Evolutionary conservation across 2,329 filamentous ascomycete genomes (phyloP).

Genomic region (Pseudogymnoascus sp.): DNA sequence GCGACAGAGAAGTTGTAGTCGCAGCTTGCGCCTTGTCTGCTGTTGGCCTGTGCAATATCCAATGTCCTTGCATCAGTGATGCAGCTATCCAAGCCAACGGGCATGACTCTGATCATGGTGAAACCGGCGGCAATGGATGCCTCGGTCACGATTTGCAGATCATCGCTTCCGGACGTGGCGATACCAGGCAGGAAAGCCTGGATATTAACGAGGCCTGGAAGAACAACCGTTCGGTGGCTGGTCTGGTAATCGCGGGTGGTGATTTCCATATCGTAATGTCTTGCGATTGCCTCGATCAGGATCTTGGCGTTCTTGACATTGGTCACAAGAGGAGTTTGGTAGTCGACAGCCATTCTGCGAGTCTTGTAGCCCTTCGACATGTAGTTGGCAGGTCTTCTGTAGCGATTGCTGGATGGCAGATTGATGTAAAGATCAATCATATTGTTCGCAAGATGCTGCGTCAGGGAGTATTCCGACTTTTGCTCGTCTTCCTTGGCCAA

Average conservation of each 20-base stretch:
- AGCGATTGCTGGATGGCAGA: slow-evolving; percentile 95
- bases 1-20: slow-evolving; percentile 76
- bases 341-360: slow-evolving; percentile 88
- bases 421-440: slow-evolving; percentile 99
- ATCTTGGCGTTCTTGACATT: slow-evolving; percentile 99
- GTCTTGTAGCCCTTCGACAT: slow-evolving; percentile 98
- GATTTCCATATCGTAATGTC: slow-evolving; percentile 78
- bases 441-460: slow-evolving; percentile 94
- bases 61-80: slow-evolving; percentile 65
- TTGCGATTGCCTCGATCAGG: slow-evolving; percentile 83
- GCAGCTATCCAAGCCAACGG: slow-evolving; percentile 61
- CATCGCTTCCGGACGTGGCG: slow-evolving; percentile 52
- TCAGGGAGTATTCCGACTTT: slow-evolving; percentile 93
- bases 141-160: slow-evolving; percentile 62
- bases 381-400: slow-evolving; percentile 92
- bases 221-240: slow-evolving; percentile 66
- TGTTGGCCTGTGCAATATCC: slow-evolving; percentile 63
- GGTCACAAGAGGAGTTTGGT: slow-evolving; percentile 92
- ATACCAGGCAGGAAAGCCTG: slow-evolving; percentile 73
- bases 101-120: slow-evolving; percentile 73
- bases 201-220: slow-evolving; percentile 70
- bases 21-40: slow-evolving; percentile 57
- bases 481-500: slow-evolving; percentile 73
- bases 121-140: slow-evolving; percentile 68
- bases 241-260: slow-evolving; percentile 83